Base-by-base conservation (phyloP, 78 protist genomes). In the Polysphondylium violaceum region DNA sequence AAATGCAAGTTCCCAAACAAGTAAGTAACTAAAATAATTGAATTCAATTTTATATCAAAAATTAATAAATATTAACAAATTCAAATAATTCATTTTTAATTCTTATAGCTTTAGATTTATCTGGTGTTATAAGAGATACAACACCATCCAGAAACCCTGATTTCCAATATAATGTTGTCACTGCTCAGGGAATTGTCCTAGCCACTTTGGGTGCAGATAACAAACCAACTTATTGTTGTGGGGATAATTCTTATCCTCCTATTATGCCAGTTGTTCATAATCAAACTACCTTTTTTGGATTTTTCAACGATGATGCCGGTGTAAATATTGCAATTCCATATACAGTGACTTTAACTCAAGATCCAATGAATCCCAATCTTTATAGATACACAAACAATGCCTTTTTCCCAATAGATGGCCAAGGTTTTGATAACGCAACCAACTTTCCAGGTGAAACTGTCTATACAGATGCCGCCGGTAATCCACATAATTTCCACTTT, bases 131-230 rank as follows among this genome's bases (percentile, higher is more conserved):
- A n/a, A 47, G 63, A 31, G 91, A 83, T 69, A 31, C 40, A 40
- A 68, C 91, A 40, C 79, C 77, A 27, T 31, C 50, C 27, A 83
- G 61, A 41, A 83, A 83, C 59, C 91, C 91, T 31, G 91, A 83
- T 58, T 83, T 69, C 58, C 81, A 83, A 69, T 56, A 69, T 35
- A n/a, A n/a, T n/a, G 11, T 14, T 47, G 53, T 8, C 11, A 47
- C 11, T 14, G 11, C 8, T 8, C 23, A 47, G 11, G 53, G 53
- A 47, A 47, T 47, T 47, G 53, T 47, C 11, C 11, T 47, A 47
- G 11, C 53, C 11, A 47, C 53, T 47, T 11, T 47, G 53, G 8
- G 23, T 14, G 53, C 53, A 47, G 53, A 47, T 47, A 47, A 47
- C 8, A 8, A 47, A 14, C 53, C 53, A 47, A 47, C 11, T 11